Evolutionary conservation across 768 basidiomycete genomes (phyloP).

Genomic region (Cystofilobasidium bisporidii): DNA sequence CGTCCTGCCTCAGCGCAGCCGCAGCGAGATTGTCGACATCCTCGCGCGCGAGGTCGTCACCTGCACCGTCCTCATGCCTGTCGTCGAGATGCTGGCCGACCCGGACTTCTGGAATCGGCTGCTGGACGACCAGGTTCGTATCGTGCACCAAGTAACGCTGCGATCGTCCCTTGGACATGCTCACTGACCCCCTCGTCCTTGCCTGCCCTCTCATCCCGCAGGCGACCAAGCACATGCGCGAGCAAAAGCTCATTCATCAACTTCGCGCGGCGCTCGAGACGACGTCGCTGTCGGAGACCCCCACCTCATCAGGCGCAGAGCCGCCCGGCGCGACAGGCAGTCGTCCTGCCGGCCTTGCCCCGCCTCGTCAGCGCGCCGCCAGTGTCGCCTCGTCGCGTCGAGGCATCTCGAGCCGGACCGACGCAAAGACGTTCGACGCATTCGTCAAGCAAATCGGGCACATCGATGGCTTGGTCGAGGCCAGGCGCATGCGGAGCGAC

Average conservation of each 20-base stretch:
- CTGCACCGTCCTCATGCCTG: constrained; percentile 70
- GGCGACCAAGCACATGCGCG: constrained; percentile 62
- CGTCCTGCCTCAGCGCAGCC: constrained; percentile 67
- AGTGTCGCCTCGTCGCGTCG: background rate
- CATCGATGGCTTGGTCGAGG: constrained; percentile 75
- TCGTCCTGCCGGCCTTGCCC: constrained; percentile 46
- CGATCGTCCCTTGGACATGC: too few relatives aligned
- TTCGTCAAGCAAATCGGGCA: constrained; percentile 77
- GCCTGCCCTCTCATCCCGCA: constrained; percentile 31
- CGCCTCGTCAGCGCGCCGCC: constrained; percentile 10
- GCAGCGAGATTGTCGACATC: constrained; percentile 59
- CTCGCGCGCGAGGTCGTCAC: constrained; percentile 72
- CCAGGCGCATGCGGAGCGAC: constrained; percentile 81
- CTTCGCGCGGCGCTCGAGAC: constrained; percentile 32
- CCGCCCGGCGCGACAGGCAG: background rate
- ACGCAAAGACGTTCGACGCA: constrained; percentile 73
- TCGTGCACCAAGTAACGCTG: too few relatives aligned
- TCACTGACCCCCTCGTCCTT: background rate
- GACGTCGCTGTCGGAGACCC: constrained; percentile 27
- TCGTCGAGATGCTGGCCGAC: constrained; percentile 87
- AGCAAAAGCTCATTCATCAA: constrained; percentile 45
- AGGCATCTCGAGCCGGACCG: constrained; percentile 67
- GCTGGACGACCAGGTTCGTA: constrained; percentile 79
- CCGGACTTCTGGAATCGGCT: constrained; percentile 94
- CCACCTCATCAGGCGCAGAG: background rate